These are phyloP conservation scores for Yamadazyma oceani DNA, from an alignment of 1,139 yeast species.

Conservation along the genomic window DNA sequence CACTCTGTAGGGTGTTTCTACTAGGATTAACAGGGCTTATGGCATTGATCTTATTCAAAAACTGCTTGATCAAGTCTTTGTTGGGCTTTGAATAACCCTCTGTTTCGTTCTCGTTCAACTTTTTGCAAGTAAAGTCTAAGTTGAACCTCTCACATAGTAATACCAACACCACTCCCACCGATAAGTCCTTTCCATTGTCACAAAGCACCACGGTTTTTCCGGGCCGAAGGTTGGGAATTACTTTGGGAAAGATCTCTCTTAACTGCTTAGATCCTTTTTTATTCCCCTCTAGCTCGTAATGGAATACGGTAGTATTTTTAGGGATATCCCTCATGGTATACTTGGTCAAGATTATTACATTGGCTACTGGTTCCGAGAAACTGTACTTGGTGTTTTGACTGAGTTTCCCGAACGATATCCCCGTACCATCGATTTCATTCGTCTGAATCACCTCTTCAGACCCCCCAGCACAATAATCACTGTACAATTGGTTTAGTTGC, in stretches of 20 bases:
- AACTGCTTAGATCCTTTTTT: conserved; percentile 66
- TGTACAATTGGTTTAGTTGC: conserved; percentile 13
- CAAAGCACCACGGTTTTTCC: conserved; percentile 46
- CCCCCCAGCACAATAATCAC: not conserved
- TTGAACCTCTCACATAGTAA: conserved; percentile 50
- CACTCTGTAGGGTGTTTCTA: conserved; percentile 70
- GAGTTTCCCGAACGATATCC: conserved; percentile 32
- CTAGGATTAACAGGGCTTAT: conserved; percentile 65
- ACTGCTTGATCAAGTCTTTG: conserved; percentile 57
- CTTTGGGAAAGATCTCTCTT: conserved; percentile 40
- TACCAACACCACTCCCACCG: conserved; percentile 59
- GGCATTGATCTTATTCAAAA: conserved; percentile 51
- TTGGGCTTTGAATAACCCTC: conserved; percentile 24
- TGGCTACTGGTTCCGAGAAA: conserved; percentile 9
- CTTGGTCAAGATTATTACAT: conserved; percentile 28
- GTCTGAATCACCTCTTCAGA: not conserved
- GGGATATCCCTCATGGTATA: conserved; percentile 22
- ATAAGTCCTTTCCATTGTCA: conserved; percentile 64
- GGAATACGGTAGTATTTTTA: conserved; percentile 6
- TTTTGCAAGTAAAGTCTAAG: conserved; percentile 32
- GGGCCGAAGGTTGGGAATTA: conserved; percentile 24
- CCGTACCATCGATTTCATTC: conserved; percentile 20
- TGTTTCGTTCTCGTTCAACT: too few species aligned
- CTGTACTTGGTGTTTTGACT: conserved; percentile 15
- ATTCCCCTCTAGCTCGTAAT: conserved; percentile 34